Percentiles rank a stretch among this genome's conserved stretches.
These are phyloP conservation scores for Kingdonia uniflora DNA, from an alignment of 164 flowering plant genomes.

Conservation along the genomic window DNA sequence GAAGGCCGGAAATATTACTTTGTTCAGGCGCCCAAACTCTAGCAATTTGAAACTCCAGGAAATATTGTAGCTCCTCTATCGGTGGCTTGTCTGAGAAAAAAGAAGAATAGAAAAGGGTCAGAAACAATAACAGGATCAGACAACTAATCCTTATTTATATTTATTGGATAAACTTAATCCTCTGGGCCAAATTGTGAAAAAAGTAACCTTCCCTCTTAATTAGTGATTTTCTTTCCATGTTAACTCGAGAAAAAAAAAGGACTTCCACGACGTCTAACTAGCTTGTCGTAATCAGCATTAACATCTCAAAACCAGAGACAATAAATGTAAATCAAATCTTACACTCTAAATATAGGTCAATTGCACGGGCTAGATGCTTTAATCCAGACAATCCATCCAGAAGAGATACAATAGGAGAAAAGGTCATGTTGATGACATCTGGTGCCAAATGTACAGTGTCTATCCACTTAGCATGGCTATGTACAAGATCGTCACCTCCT, in stretches of 20 bases:
- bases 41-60: constrained; percentile 88
- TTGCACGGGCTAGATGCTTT: constrained; percentile 82
- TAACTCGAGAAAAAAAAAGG: too few relatives aligned
- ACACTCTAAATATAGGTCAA: constrained; percentile 87
- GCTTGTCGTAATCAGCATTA: too few relatives aligned
- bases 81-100: constrained; percentile 74
- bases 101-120: too few relatives aligned
- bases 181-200: too few relatives aligned
- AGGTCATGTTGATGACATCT: constrained; percentile 90
- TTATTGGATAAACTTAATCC: too few relatives aligned
- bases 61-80: constrained; percentile 89
- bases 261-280: too few relatives aligned
- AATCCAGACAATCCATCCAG: constrained; percentile 74
- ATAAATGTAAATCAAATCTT: constrained; percentile 23
- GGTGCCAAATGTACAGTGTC: constrained; percentile 64
- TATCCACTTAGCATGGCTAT: constrained; percentile 77
- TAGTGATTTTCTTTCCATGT: too few relatives aligned
- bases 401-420: constrained; percentile 75
- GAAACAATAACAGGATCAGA: too few relatives aligned
- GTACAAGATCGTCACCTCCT: constrained; percentile 98
- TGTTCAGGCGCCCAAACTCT: constrained; percentile 91
- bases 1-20: constrained; percentile 41
- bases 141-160: too few relatives aligned
- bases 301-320: too few relatives aligned
- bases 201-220: too few relatives aligned